Conservation (phyloP, 352 stramenopile genomes). For the Phytophthora pini region DNA sequence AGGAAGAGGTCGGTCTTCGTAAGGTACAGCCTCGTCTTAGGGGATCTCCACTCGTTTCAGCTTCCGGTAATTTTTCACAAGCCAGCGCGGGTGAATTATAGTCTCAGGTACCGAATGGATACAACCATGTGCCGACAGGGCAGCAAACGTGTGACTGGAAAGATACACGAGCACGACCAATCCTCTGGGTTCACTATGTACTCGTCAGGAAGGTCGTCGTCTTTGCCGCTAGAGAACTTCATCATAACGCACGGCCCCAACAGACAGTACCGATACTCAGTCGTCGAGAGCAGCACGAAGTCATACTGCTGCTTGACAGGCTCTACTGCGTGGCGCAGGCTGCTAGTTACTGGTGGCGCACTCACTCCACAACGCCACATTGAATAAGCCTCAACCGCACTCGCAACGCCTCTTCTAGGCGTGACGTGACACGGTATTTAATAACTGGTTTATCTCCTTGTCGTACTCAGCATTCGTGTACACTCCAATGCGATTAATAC, state of each 20-base stretch:
- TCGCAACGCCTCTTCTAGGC: too few relatives aligned
- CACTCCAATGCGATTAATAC: constrained; percentile 2
- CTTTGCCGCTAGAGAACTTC: constrained; percentile 1
- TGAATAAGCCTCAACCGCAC: too few relatives aligned
- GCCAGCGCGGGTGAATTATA: constrained; percentile 8
- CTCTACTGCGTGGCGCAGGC: background rate
- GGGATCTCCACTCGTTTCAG: background rate
- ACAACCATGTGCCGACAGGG: constrained; percentile 13
- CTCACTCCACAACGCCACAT: too few relatives aligned
- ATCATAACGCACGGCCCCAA: constrained; percentile 18
- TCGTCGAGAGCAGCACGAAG: background rate
- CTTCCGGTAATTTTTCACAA: constrained; percentile 8
- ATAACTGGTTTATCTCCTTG: constrained; percentile 2
- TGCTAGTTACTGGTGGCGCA: too few relatives aligned
- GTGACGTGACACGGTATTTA: background rate
- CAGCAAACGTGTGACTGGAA: constrained; percentile 5
- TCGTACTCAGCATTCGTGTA: constrained; percentile 10
- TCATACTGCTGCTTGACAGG: constrained; percentile 11
- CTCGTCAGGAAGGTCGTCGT: constrained; percentile 4
- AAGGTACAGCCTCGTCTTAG: background rate
- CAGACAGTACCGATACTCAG: background rate
- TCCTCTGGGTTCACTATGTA: constrained; percentile 8
- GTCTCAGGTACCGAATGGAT: constrained; percentile 2
- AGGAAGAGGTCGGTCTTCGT: constrained; percentile 3
- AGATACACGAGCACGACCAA: constrained; percentile 12